Evolutionary conservation across 352 stramenopile species (phyloP), one percentile per base, ranked within the genome.

Genomic region (Globisporangium paddicum): DNA sequence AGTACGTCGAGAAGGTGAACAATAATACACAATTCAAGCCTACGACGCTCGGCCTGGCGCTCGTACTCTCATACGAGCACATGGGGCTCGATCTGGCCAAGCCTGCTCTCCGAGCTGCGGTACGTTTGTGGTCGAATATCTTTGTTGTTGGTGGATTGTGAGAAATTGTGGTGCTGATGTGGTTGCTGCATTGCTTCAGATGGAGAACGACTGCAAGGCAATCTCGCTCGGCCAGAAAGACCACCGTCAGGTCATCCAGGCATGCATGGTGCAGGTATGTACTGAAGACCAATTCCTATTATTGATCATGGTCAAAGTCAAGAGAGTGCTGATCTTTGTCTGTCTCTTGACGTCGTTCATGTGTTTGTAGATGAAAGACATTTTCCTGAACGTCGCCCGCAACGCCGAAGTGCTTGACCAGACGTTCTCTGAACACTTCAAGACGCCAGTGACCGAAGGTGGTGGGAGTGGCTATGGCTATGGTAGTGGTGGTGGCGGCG

Each of bases 1-100:
- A 98, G 49, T 99, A 99, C 72, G 96, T 91, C 5, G 77, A 89
- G 60, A 99, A 99, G 57, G 83, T 96, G 32, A 97, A 98, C 64
- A 89, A 77, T 51, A 78, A 96, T 48, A 94, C 93, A 57, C 77
- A 96, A 58, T 99, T 99, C 66, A 76, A 90, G 54, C 96, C 97
- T 1, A 99, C 96, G 26, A 84, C 80, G 10, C 72, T 96, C 14
- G 89, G 89, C 0, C 57, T 97, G 18, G 90, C 87, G 1, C 77
- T 99, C 9, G 93, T 99, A 46, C 58, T 93, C 19, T 89, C 82
- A n/a, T 97, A 96, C 62, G 85, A 96, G 52, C 72, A 94, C 41
- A 93, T 99, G 95, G 95, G 96, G 10, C 89, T 98, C 38, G 95
- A 98, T 49, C 68, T 99, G 18, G 97, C 97, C 44, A 98, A 98